These are phyloP conservation scores for Mesotaenium endlicherianum DNA, from an alignment of 139 green algal species.

Conservation along the genomic window DNA sequence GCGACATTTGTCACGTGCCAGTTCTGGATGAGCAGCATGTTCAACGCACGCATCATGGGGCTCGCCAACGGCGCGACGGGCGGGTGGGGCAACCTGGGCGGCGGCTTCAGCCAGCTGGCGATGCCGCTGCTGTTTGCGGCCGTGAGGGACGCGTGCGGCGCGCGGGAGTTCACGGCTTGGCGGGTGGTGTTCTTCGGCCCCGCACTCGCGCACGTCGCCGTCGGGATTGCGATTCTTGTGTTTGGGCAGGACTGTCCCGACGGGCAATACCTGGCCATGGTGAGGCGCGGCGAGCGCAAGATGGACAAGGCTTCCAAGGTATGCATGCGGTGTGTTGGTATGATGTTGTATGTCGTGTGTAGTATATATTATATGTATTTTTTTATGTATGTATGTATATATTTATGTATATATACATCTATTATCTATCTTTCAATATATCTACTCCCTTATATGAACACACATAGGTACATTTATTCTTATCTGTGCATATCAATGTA, in stretches of 20 bases:
- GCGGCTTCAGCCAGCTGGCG: slow-evolving; percentile 62
- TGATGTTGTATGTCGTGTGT: too few species aligned
- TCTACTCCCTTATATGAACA: too few species aligned
- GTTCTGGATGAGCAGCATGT: slow-evolving; percentile 76
- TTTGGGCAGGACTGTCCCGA: slow-evolving; percentile 6
- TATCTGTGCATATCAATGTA: too few species aligned
- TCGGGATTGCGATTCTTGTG: slow-evolving; percentile 50
- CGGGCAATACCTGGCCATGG: slow-evolving; percentile 7
- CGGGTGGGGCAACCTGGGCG: slow-evolving; percentile 77
- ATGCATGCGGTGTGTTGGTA: background rate
- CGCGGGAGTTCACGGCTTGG: slow-evolving; percentile 68
- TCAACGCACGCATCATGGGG: slow-evolving; percentile 79
- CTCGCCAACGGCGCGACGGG: slow-evolving; percentile 81
- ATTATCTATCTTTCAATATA: too few species aligned
- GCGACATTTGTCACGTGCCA: slow-evolving; percentile 72
- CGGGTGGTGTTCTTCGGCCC: slow-evolving; percentile 84
- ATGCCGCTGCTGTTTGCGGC: slow-evolving; percentile 82
- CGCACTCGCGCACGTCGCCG: slow-evolving; percentile 66
- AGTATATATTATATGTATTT: too few species aligned
- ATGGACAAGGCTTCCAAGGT: slow-evolving; percentile 21
- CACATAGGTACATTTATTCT: too few species aligned
- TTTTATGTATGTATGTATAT: too few species aligned
- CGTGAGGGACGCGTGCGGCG: slow-evolving; percentile 35
- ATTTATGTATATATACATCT: too few species aligned
- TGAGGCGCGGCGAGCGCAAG: slow-evolving; percentile 38